A percentile compares a stretch with the other conserved stretches of the same genome.
Conservation (phyloP, 805 yeast species). For the Ascoidea asiatica region DNA sequence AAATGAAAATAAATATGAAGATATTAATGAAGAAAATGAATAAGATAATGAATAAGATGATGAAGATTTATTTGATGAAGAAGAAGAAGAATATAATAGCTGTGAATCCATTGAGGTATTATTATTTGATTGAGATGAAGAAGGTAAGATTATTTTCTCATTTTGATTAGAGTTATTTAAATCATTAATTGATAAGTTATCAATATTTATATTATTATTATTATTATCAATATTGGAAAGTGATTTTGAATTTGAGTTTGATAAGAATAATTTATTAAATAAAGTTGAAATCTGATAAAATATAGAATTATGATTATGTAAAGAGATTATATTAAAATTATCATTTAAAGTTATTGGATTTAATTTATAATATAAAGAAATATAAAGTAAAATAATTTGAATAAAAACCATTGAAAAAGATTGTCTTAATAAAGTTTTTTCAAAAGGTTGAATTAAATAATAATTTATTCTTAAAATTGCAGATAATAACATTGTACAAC, state of each 20-base stretch:
- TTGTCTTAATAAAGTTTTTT: slow-evolving; percentile 64
- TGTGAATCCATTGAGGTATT: neutral
- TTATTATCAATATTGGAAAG: slow-evolving; percentile 7
- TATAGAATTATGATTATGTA: slow-evolving; percentile 5
- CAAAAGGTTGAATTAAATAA: slow-evolving; percentile 71
- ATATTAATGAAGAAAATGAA: neutral
- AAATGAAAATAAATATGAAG: neutral
- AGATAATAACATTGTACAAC: slow-evolving; percentile 81
- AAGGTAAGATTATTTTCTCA: neutral
- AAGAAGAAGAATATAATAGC: neutral
- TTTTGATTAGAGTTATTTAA: neutral
- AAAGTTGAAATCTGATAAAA: neutral
- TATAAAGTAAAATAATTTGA: slow-evolving; percentile 50
- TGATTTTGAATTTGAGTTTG: neutral
- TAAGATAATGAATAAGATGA: neutral
- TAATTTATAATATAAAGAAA: slow-evolving; percentile 45
- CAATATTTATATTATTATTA: neutral
- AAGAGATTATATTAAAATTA: neutral
- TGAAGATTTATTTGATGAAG: neutral
- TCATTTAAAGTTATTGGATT: slow-evolving; percentile 4
- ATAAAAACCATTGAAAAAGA: slow-evolving; percentile 75
- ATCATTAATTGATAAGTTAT: neutral
- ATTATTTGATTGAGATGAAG: too few relatives aligned
- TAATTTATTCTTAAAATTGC: slow-evolving; percentile 62
- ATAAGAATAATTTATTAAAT: neutral